Evolutionary conservation across 345 rosid species (phyloP).

Genomic region (Euphorbia pulcherrima): DNA sequence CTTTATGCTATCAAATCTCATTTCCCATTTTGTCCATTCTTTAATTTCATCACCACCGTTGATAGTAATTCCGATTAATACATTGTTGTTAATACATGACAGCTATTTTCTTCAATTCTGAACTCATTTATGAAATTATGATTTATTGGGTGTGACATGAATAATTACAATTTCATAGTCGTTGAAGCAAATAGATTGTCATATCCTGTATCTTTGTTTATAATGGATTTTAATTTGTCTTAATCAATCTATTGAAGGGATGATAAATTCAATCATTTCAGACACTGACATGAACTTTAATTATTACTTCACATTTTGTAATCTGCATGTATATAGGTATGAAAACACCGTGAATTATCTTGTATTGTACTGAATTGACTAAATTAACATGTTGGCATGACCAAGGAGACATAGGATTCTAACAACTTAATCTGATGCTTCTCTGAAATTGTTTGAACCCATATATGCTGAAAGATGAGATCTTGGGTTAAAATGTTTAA

Average conservation of each 20-base stretch:
- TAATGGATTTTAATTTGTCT: background rate
- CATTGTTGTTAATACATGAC: background rate
- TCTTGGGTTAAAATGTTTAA: too few species aligned
- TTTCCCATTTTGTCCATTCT: constrained; percentile 3
- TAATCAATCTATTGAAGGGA: background rate
- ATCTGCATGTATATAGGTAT: background rate
- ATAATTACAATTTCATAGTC: background rate
- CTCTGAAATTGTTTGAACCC: too few species aligned
- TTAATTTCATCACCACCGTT: background rate
- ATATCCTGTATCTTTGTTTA: background rate
- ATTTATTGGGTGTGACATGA: background rate
- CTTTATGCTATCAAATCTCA: background rate
- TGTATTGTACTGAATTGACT: background rate
- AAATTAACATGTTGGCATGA: background rate
- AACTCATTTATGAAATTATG: background rate
- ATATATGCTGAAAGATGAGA: too few species aligned
- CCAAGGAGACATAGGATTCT: background rate
- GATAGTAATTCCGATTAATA: background rate
- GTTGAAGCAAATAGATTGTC: background rate
- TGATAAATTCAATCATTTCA: background rate
- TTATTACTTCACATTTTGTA: background rate
- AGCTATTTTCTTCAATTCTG: background rate
- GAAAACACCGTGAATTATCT: background rate
- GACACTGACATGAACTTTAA: background rate
- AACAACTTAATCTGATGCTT: background rate